Base-by-base conservation (phyloP, 768 basidiomycete species). In the Leccinum disarticulatum region DNA sequence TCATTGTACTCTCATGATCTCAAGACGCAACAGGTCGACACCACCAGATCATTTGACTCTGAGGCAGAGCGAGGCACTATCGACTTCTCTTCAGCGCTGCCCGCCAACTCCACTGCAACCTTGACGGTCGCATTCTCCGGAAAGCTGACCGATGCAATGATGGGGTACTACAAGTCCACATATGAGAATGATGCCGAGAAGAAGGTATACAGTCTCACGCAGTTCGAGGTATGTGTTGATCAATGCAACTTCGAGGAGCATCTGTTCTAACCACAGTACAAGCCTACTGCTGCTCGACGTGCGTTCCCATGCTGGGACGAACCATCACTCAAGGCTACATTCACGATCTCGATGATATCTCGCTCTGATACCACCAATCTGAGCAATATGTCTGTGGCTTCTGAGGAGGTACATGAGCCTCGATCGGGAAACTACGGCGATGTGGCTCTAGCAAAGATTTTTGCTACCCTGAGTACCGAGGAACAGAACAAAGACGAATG, bases 261-360 rank as follows among this genome's bases (percentile, higher is more conserved):
- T 41, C 22, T 61, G 11, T 50, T 56, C 57, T 61, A 53, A 53
- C 49, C 49, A 30, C 15, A 54, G 9, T 35, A 41, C 15, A 63
- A 96, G 88, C 87, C 95, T 41, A 96, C 91, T 43, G 87, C 87
- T 60, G 95, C 95, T 9, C 80, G 95, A 53, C 81, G 84, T 46
- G 85, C 88, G 6, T 91, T 93, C 73, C 91, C 91, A 28, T 92
- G 88, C 77, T 96, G 92, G 91, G 95, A 97, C 70, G 95, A 97
- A 70, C 96, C 95, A 15, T 80, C 85, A 38, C 79, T 95, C 65
- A 98, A 98, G 73, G 89, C 94, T 0, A 93, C 88, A 3, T 91
- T 88, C 70, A 68, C 81, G 0, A 77, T 94, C 60, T 88, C 87
- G 14, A 79, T 95, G 80, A 80, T 95, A 67, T 91, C 93, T n/a